These are phyloP conservation scores for Dryas integrifolia DNA, from an alignment of 331 rosid species.

Conservation along the genomic window DNA sequence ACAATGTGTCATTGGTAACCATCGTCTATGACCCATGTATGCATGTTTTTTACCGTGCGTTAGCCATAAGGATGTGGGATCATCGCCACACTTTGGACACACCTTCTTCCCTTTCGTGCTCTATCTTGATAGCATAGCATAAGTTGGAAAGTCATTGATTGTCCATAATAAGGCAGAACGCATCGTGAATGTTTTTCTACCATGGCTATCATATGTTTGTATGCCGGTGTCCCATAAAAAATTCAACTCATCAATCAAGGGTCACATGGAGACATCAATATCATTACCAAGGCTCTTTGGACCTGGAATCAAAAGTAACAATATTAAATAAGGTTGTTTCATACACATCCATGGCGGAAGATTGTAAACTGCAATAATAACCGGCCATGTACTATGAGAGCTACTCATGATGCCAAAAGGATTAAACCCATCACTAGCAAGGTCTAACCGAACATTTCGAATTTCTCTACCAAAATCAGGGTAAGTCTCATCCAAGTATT, in stretches of 20 bases:
- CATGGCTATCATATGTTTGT: background rate
- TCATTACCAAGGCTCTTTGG: accelerated
- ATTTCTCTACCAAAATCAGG: background rate
- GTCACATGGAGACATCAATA: background rate
- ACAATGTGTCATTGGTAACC: too few species aligned
- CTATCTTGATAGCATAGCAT: too few species aligned
- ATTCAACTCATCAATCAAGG: background rate
- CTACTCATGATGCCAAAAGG: background rate
- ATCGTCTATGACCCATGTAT: too few species aligned
- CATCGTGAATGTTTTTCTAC: too few species aligned
- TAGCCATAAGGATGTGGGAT: too few species aligned
- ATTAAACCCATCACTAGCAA: background rate
- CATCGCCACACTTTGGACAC: too few species aligned
- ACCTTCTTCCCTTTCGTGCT: too few species aligned
- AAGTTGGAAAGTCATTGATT: too few species aligned
- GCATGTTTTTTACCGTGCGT: too few species aligned
- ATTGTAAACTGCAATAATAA: background rate
- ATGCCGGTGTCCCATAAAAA: background rate
- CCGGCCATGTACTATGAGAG: background rate
- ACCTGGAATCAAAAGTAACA: background rate
- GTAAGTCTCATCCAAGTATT: background rate
- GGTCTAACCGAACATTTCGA: background rate
- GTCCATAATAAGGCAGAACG: too few species aligned
- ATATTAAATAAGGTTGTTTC: background rate
- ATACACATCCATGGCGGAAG: background rate